Conservation (phyloP, 768 basidiomycete species). For the Austroboletus eburneus region DNA sequence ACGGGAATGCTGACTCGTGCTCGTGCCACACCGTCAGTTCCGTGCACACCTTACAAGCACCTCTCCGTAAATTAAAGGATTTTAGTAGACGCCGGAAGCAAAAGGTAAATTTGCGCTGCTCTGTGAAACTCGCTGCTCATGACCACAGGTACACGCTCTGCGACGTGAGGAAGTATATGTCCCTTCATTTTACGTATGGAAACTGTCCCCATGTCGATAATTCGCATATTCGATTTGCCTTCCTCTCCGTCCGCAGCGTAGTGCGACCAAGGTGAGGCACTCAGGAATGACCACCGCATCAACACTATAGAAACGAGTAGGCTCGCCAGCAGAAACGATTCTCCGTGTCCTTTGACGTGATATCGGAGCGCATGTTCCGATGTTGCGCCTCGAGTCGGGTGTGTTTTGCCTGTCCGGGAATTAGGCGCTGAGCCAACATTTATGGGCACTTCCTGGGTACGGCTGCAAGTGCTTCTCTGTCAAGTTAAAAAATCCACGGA, state of each 20-base stretch:
- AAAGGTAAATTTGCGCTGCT: not conserved
- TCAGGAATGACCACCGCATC: slow-evolving; percentile 1
- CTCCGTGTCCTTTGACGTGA: slow-evolving; percentile 6
- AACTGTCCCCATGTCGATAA: slow-evolving; percentile 19
- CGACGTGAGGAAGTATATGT: not conserved
- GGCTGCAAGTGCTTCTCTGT: slow-evolving; percentile 1
- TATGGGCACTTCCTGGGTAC: no score
- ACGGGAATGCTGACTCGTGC: slow-evolving; percentile 3
- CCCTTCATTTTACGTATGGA: slow-evolving; percentile 4
- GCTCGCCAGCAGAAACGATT: not conserved
- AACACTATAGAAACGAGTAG: not conserved
- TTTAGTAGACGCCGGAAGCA: not conserved
- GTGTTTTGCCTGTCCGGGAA: slow-evolving; percentile 18
- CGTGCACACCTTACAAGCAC: slow-evolving; percentile 4
- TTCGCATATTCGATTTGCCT: slow-evolving; percentile 1
- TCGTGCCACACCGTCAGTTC: slow-evolving; percentile 4
- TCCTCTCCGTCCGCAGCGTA: slow-evolving; percentile 14
- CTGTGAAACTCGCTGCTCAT: slow-evolving; percentile 3
- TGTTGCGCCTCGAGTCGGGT: not conserved
- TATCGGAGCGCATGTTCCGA: slow-evolving; percentile 14
- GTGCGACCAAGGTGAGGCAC: slow-evolving; percentile 12
- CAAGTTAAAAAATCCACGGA: slow-evolving; percentile 17
- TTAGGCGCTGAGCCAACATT: slow-evolving; percentile 11
- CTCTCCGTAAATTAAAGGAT: slow-evolving; percentile 8
- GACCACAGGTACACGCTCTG: not conserved